phyloP scores from a whole-genome alignment of 2,329 filamentous ascomycete genomes.

The Zymoseptoria brevis region DNA sequence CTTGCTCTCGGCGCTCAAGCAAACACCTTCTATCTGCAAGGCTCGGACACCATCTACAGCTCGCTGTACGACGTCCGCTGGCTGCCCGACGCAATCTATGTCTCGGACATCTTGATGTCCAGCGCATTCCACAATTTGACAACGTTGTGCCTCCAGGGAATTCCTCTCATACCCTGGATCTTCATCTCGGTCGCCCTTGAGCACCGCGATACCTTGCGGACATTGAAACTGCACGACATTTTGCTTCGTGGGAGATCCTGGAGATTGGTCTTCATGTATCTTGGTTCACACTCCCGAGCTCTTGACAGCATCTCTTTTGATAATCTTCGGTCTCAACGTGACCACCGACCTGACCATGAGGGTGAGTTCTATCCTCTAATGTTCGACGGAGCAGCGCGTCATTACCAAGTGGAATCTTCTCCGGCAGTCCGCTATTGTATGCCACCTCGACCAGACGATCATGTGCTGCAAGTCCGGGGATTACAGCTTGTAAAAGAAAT shows the following conservation, averaged over 20 bases:
- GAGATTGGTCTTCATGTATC: neutral
- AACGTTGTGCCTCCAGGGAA: neutral
- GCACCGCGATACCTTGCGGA: neutral
- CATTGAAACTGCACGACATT: neutral
- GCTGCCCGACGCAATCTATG: neutral
- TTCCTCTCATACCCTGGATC: neutral
- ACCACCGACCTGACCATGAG: neutral
- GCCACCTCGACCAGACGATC: neutral
- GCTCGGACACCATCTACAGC: neutral
- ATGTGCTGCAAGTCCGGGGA: neutral
- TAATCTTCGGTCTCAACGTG: neutral
- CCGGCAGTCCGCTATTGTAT: neutral
- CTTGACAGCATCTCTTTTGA: neutral
- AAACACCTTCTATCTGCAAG: neutral
- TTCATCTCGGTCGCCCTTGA: neutral
- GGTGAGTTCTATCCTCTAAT: neutral
- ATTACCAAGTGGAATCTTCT: neutral
- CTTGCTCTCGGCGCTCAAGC: neutral
- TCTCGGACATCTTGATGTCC: neutral
- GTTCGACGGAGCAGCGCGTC: neutral
- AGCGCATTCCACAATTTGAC: neutral
- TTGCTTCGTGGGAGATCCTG: neutral
- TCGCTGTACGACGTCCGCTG: neutral
- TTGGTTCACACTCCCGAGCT: neutral
- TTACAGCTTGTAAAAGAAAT: neutral